Percentiles rank a stretch among this genome's conserved stretches.
Evolutionary conservation across 2,329 filamentous ascomycete genomes (phyloP).

Genomic region (Rhytidhysteron rufulum): DNA sequence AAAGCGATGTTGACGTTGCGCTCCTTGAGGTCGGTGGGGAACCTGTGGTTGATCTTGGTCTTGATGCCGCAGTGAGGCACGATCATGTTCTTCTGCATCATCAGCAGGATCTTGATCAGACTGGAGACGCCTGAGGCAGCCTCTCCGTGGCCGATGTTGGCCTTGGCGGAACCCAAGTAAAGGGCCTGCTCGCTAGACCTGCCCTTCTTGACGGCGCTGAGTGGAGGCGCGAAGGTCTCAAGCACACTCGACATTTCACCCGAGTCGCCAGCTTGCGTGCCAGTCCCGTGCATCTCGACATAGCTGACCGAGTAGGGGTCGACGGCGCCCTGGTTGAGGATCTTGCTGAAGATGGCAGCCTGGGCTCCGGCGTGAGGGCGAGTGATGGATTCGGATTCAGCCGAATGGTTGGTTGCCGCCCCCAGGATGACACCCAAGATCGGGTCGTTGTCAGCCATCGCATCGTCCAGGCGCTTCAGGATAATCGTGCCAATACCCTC

Average conservation of each 20-base stretch:
- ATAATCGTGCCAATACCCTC: slow-evolving; percentile 25
- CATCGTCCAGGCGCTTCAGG: slow-evolving; percentile 23
- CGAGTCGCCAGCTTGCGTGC: slow-evolving; percentile 15
- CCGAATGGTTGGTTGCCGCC: slow-evolving; percentile 29
- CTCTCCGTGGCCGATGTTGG: slow-evolving; percentile 35
- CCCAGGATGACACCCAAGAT: slow-evolving; percentile 29
- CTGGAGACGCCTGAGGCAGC: slow-evolving; percentile 26
- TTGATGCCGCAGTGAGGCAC: slow-evolving; percentile 71
- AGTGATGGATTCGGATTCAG: slow-evolving; percentile 25
- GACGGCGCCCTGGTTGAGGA: slow-evolving; percentile 8
- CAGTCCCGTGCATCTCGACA: slow-evolving; percentile 19
- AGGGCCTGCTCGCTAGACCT: slow-evolving; percentile 12
- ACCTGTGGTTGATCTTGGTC: slow-evolving; percentile 56
- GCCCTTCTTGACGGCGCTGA: slow-evolving; percentile 1
- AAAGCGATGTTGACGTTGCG: slow-evolving; percentile 59
- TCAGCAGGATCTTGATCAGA: slow-evolving; percentile 33
- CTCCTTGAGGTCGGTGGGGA: slow-evolving; percentile 57
- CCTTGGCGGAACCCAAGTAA: slow-evolving; percentile 27
- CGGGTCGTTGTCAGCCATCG: slow-evolving; percentile 25
- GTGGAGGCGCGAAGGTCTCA: slow-evolving; percentile 10
- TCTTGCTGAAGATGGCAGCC: slow-evolving; percentile 3
- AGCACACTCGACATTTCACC: slow-evolving; percentile 11
- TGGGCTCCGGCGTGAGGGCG: slow-evolving; percentile 15
- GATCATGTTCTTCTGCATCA: slow-evolving; percentile 19
- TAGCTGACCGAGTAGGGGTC: slow-evolving; percentile 8